Percentiles rank a stretch among this genome's conserved stretches.
Conservation (phyloP, 2,329 filamentous ascomycete genomes). For the Epichloe scottii region DNA sequence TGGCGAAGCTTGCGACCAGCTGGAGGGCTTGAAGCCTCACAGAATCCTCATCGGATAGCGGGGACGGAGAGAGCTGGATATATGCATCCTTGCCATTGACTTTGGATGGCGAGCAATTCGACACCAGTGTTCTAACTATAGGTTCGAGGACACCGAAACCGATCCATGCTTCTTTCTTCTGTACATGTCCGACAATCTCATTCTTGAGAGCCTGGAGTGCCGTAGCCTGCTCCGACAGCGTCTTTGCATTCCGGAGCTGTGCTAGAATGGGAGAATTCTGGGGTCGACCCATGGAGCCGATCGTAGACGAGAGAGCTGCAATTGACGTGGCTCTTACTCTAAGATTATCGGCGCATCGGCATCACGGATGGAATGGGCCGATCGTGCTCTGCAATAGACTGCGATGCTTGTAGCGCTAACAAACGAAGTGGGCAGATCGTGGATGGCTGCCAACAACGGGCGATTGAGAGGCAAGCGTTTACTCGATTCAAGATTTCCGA, state of each 20-base stretch:
- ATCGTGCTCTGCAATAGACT: neutral
- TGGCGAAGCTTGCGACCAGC: slow-evolving; percentile 72
- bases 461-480: too few species aligned
- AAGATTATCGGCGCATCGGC: slow-evolving; percentile 5
- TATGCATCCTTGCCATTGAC: slow-evolving; percentile 27
- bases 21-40: slow-evolving; percentile 68
- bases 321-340: slow-evolving; percentile 4
- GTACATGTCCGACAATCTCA: slow-evolving; percentile 74
- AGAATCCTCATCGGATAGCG: slow-evolving; percentile 49
- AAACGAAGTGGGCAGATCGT: neutral
- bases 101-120: slow-evolving; percentile 20
- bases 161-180: slow-evolving; percentile 74
- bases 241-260: slow-evolving; percentile 43
- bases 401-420: neutral
- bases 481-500: too few species aligned
- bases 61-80: slow-evolving; percentile 19
- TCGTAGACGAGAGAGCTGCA: slow-evolving; percentile 1
- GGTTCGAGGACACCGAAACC: slow-evolving; percentile 54
- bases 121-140: slow-evolving; percentile 34
- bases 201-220: slow-evolving; percentile 71
- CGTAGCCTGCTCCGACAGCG: slow-evolving; percentile 37
- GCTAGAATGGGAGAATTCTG: slow-evolving; percentile 40
- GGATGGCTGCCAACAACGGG: neutral
- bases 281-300: slow-evolving; percentile 38
- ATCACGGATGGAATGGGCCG: slow-evolving; percentile 4